Evolutionary conservation across 2,329 filamentous ascomycete genomes (phyloP), one percentile per base, ranked within the genome.

Genomic region (Colletotrichum somersetense): DNA sequence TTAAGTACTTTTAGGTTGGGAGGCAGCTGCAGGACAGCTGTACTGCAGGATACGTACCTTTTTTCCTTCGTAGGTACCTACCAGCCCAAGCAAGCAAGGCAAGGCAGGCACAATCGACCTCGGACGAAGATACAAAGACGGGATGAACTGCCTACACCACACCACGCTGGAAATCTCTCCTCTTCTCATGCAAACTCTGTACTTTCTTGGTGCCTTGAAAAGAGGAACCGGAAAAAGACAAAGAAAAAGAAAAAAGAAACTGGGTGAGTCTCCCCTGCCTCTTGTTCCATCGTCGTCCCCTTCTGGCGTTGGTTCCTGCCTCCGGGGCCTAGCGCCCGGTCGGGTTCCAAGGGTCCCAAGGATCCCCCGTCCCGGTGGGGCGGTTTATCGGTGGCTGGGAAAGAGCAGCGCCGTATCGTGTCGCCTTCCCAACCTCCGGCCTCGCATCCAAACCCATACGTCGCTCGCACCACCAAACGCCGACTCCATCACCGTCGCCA

Each of bases 361-460:
- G 65, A 44, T n/a, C 55, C 46, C 35, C 35, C 40, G 26, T 26
- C 26, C 57, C 33, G 57, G 67, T 35, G 63, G 35, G 33, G 55
- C 46, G 46, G n/a, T 63, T 68, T 50, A 14, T 53, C 30, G 69
- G 69, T 72, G 69, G 69, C 69, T 72, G 69, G 69, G 69, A 65
- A 48, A 4, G 40, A 30, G 69, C 66, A 68, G 44, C 50, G 57
- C 50, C 67, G 62, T 50, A 26, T 26, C 26, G 62, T 52, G 55
- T 30, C 48, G 23, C 48, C 23, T 40, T 62, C 67, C 68, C 68
- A 58, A 57, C 61, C 66, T 72, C 69, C 65, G 56, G 42, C 69
- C 55, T 69, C 46, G 30, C 30, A 30, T 30, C 26, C n/a, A n/a
- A n/a, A n/a, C n/a, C n/a, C n/a, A n/a, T n/a, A n/a, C n/a, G n/a